phyloP scores from a whole-genome alignment of 192 early-diverging fungal genomes.

The Pilaira anomala region DNA sequence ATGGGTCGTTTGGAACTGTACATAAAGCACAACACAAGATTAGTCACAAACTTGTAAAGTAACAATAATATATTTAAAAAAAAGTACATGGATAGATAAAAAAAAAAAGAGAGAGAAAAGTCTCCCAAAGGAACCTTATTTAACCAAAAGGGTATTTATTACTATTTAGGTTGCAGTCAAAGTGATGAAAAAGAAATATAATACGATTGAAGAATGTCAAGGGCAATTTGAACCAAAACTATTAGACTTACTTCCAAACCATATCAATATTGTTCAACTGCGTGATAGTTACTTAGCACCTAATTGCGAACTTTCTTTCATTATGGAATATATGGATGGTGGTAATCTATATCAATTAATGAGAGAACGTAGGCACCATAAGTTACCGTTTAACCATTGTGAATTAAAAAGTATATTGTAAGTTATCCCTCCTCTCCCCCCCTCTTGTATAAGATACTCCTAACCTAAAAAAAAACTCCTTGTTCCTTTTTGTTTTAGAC shows the following conservation, averaged over 20 bases:
- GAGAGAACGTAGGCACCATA: slow-evolving; percentile 63
- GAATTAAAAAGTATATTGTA: slow-evolving; percentile 79
- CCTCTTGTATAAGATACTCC: background rate
- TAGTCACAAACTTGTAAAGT: slow-evolving; percentile 61
- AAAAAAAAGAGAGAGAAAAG: background rate
- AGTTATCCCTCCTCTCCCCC: slow-evolving; percentile 9
- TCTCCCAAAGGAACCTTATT: background rate
- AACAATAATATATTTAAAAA: too few relatives aligned
- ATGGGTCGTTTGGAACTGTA: slow-evolving; percentile 82
- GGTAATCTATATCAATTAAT: slow-evolving; percentile 92
- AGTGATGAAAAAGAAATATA: slow-evolving; percentile 84
- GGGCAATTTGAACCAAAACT: slow-evolving; percentile 78
- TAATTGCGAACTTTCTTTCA: slow-evolving; percentile 79
- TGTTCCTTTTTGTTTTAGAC: slow-evolving; percentile 41
- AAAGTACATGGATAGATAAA: too few relatives aligned
- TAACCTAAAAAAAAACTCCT: background rate
- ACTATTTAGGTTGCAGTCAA: slow-evolving; percentile 76
- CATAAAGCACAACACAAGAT: slow-evolving; percentile 59
- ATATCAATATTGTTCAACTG: slow-evolving; percentile 80
- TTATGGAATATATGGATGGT: slow-evolving; percentile 92
- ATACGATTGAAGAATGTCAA: slow-evolving; percentile 65
- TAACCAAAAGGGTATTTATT: background rate
- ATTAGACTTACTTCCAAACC: slow-evolving; percentile 63
- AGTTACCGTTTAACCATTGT: slow-evolving; percentile 51
- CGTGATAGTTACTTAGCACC: slow-evolving; percentile 77